A percentile compares a stretch with the other conserved stretches of the same genome.
These are phyloP conservation scores for Kickxella alabastrina DNA, from an alignment of 192 early-diverging fungal genomes.

Conservation along the genomic window DNA sequence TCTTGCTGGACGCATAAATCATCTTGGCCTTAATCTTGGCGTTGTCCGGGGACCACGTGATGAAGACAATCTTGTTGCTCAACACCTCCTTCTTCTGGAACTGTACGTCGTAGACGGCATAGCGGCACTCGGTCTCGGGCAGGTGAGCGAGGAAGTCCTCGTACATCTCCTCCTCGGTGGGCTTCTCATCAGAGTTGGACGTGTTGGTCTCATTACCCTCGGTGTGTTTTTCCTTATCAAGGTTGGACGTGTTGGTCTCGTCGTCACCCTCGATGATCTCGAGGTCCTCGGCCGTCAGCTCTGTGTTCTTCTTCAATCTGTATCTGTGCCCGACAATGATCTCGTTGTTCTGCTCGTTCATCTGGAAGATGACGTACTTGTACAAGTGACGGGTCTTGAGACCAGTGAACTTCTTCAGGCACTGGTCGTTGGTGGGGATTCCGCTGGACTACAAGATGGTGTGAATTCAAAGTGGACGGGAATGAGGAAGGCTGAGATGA, in stretches of 20 bases:
- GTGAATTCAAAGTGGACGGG: no score
- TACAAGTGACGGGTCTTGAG: slow-evolving; percentile 58
- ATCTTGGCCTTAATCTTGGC: slow-evolving; percentile 80
- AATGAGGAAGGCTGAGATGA: no score
- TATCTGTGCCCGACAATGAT: slow-evolving; percentile 56
- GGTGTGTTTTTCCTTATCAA: not conserved
- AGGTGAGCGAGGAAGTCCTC: slow-evolving; percentile 65
- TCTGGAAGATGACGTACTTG: slow-evolving; percentile 78
- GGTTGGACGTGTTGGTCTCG: slow-evolving; percentile 23
- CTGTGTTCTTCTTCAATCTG: slow-evolving; percentile 15
- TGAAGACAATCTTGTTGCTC: slow-evolving; percentile 86
- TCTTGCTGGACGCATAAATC: slow-evolving; percentile 85
- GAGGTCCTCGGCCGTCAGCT: not conserved
- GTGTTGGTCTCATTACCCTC: slow-evolving; percentile 54
- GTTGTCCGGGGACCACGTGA: slow-evolving; percentile 79
- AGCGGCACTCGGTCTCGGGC: slow-evolving; percentile 70
- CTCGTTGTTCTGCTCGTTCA: slow-evolving; percentile 61
- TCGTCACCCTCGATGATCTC: slow-evolving; percentile 54
- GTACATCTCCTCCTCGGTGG: slow-evolving; percentile 47
- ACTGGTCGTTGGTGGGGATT: slow-evolving; percentile 61
- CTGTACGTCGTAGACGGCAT: slow-evolving; percentile 86
- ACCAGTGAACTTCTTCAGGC: slow-evolving; percentile 62
- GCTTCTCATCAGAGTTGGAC: slow-evolving; percentile 3
- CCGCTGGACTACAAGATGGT: slow-evolving; percentile 74
- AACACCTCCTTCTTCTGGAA: slow-evolving; percentile 57